A percentile compares a stretch with the other conserved stretches of the same genome.
Evolutionary conservation across 306 rosid genomes (phyloP).

Genomic region (Quercus mongolica): DNA sequence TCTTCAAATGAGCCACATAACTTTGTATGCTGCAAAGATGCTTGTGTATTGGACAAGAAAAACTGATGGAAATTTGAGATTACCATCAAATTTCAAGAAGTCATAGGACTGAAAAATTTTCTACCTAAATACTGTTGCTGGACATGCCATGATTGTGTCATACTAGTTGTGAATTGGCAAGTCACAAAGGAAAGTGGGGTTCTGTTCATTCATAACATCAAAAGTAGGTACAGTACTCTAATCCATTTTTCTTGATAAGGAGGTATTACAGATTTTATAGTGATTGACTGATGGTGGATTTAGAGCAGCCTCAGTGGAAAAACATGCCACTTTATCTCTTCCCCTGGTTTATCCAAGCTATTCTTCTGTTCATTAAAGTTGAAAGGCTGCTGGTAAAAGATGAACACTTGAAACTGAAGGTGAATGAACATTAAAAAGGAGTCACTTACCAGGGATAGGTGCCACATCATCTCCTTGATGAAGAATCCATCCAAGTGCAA

Average conservation of each 20-base stretch:
- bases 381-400: not conserved
- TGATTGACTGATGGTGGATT: not conserved
- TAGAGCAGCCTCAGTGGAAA: not conserved
- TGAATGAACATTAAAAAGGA: not conserved
- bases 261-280: not conserved
- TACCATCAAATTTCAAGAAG: not conserved
- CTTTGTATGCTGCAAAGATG: not conserved
- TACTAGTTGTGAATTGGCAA: not conserved
- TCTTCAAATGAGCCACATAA: not conserved
- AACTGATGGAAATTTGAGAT: too few species aligned
- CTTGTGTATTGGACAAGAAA: not conserved
- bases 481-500: conserved; percentile 68
- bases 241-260: not conserved
- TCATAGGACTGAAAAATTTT: not conserved
- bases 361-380: not conserved
- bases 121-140: not conserved
- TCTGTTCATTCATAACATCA: not conserved
- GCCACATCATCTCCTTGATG: conserved; percentile 62
- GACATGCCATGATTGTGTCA: not conserved
- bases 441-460: conserved; percentile 65
- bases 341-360: not conserved
- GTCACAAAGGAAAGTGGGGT: too few species aligned
- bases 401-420: not conserved
- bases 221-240: not conserved
- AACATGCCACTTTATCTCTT: not conserved